Evolutionary conservation across 495 filamentous ascomycete species (phyloP).

Genomic region (Talaromyces ruber): DNA sequence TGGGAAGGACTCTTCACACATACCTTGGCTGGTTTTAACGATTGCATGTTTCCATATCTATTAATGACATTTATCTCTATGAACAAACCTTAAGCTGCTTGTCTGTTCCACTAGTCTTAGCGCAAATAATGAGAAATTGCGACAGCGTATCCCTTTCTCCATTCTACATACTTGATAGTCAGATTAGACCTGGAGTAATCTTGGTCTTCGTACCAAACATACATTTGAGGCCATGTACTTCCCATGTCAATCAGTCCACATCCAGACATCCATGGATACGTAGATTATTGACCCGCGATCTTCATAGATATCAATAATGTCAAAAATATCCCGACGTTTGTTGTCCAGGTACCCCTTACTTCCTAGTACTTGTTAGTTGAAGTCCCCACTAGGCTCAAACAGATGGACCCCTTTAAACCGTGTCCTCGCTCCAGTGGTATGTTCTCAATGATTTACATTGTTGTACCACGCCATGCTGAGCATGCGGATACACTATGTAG

Average conservation of each 20-base stretch:
- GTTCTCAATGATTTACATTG: too few relatives aligned
- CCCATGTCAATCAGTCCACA: background rate
- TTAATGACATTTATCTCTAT: background rate
- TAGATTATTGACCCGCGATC: background rate
- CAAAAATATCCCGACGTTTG: background rate
- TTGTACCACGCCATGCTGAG: background rate
- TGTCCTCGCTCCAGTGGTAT: background rate
- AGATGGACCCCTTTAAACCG: background rate
- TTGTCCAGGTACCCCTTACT: background rate
- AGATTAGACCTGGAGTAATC: background rate
- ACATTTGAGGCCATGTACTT: background rate
- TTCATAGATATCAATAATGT: background rate
- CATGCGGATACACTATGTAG: background rate
- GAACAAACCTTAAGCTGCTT: background rate
- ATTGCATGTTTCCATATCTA: conserved; percentile 13
- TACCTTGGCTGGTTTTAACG: conserved; percentile 5
- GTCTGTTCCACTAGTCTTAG: background rate
- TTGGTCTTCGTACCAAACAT: background rate
- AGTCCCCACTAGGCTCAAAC: background rate
- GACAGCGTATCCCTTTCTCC: background rate
- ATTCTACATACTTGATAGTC: background rate
- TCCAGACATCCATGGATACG: background rate
- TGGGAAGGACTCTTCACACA: conserved; percentile 9
- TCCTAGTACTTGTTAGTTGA: background rate
- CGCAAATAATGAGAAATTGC: background rate